These are phyloP conservation scores for Septoria petroselini DNA, from an alignment of 2,329 filamentous ascomycete species.

Conservation along the genomic window DNA sequence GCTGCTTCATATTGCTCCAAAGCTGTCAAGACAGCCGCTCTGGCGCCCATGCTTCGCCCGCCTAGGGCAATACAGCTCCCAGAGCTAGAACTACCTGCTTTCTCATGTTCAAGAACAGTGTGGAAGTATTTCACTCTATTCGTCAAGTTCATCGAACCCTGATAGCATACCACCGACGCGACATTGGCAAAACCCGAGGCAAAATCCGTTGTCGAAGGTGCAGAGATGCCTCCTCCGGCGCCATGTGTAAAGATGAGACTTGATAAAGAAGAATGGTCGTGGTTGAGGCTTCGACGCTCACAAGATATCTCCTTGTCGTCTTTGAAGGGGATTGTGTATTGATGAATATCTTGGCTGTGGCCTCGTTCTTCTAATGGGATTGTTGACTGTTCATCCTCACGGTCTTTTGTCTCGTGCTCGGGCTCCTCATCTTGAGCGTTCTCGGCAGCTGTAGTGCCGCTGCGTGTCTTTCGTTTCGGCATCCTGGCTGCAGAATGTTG, in stretches of 20 bases:
- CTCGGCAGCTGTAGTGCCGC: neutral
- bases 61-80: conserved; percentile 34
- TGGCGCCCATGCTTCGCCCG: conserved; percentile 46
- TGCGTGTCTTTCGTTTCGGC: conserved; percentile 1
- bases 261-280: neutral
- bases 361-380: neutral
- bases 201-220: conserved; percentile 42
- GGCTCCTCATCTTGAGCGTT: neutral
- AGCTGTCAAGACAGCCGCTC: conserved; percentile 43
- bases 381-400: neutral
- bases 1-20: conserved; percentile 21
- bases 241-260: conserved; percentile 47
- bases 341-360: neutral
- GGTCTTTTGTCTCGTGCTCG: neutral
- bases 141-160: conserved; percentile 44
- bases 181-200: conserved; percentile 38
- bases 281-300: conserved; percentile 11
- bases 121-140: conserved; percentile 41
- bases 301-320: conserved; percentile 25
- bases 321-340: conserved; percentile 21
- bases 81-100: neutral
- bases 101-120: conserved; percentile 35
- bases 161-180: conserved; percentile 37
- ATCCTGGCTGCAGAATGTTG: neutral
- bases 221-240: conserved; percentile 43